Percentiles rank a stretch among this genome's conserved stretches.
Conservation (phyloP, 306 rosid species). For the Pyrus bretschneideri region DNA sequence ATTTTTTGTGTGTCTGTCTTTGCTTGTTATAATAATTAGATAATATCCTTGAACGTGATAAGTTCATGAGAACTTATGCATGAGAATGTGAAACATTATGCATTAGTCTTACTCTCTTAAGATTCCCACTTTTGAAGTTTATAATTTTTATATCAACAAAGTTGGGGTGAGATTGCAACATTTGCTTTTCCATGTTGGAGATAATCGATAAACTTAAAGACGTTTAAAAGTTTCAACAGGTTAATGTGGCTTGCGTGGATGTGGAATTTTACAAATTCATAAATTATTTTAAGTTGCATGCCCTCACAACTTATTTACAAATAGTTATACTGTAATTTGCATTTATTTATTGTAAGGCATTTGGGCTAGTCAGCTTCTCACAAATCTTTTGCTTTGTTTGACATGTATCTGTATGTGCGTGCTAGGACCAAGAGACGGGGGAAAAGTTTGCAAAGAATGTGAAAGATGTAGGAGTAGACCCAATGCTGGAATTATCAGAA, state of each 20-base stretch:
- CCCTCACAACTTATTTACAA: background rate
- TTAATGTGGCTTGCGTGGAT: background rate
- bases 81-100: background rate
- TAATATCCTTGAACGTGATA: background rate
- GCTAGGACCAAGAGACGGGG: conserved; percentile 46
- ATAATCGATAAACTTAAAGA: background rate
- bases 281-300: background rate
- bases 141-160: background rate
- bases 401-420: conserved; percentile 10
- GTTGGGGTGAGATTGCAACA: background rate
- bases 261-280: background rate
- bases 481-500: conserved; percentile 53
- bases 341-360: background rate
- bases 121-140: background rate
- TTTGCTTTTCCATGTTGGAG: background rate
- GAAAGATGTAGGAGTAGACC: conserved; percentile 54
- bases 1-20: background rate
- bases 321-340: background rate
- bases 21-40: background rate
- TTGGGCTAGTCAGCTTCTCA: background rate
- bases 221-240: background rate
- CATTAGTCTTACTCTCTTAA: background rate
- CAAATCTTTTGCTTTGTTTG: background rate
- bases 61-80: background rate
- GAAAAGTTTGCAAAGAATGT: conserved; percentile 27